phyloP scores from a whole-genome alignment of 345 rosid species.

The Turnera subulata region DNA sequence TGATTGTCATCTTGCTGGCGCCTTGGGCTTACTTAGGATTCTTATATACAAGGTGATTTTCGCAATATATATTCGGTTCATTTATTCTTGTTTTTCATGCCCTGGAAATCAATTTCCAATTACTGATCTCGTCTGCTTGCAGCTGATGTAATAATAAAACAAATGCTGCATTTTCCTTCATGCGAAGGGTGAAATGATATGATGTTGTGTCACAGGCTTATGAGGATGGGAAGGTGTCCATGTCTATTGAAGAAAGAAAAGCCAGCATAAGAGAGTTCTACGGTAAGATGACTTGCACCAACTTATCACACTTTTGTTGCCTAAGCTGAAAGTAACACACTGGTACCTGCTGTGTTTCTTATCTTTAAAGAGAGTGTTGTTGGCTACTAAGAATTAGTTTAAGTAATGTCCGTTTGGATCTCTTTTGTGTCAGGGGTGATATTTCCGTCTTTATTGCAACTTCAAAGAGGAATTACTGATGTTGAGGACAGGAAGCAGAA shows the following conservation, averaged over 20 bases:
- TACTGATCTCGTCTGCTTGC: neutral
- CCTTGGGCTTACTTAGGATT: slow-evolving; percentile 84
- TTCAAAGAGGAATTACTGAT: slow-evolving; percentile 24
- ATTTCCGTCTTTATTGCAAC: slow-evolving; percentile 23
- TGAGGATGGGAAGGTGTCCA: slow-evolving; percentile 86
- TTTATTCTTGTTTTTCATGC: neutral
- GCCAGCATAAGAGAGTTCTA: slow-evolving; percentile 85
- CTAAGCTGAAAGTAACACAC: neutral
- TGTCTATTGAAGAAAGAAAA: slow-evolving; percentile 79
- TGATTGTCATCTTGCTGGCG: slow-evolving; percentile 81
- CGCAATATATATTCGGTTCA: neutral
- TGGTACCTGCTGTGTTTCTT: neutral
- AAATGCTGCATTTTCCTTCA: neutral
- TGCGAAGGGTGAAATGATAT: slow-evolving; percentile 11
- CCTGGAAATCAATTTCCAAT: neutral
- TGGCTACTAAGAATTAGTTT: neutral
- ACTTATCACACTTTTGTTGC: neutral
- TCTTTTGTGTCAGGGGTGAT: slow-evolving; percentile 15
- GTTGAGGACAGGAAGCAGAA: slow-evolving; percentile 21
- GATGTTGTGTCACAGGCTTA: slow-evolving; percentile 49
- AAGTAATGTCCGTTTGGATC: neutral
- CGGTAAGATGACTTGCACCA: slow-evolving; percentile 38
- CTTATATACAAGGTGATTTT: slow-evolving; percentile 71
- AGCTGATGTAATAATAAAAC: neutral
- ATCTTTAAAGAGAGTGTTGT: neutral